A percentile compares a stretch with the other conserved stretches of the same genome.
phyloP scores from a whole-genome alignment of 129 eudicot genomes.

The Lonicera japonica region DNA sequence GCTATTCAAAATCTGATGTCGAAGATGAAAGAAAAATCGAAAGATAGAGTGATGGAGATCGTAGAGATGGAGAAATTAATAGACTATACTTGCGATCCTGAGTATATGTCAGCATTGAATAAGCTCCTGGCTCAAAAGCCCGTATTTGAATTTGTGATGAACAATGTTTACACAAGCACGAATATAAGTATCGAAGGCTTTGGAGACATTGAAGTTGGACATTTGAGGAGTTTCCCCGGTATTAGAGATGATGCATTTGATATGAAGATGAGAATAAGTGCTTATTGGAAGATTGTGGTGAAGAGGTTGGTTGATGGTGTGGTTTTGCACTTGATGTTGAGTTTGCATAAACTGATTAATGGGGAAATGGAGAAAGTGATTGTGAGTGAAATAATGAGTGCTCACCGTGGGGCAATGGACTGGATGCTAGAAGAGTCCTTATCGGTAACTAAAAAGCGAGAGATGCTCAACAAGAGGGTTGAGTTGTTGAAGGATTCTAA shows the following conservation, averaged over 20 bases:
- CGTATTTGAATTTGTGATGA: background rate
- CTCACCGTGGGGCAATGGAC: constrained; percentile 22
- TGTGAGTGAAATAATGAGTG: constrained; percentile 12
- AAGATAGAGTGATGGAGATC: constrained; percentile 23
- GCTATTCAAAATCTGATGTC: constrained; percentile 10
- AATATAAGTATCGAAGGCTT: constrained; percentile 4
- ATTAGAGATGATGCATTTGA: constrained; percentile 28
- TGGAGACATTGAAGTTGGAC: constrained; percentile 1
- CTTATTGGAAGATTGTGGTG: constrained; percentile 32
- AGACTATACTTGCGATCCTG: constrained; percentile 32
- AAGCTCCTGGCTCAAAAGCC: constrained; percentile 11
- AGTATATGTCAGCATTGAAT: constrained; percentile 14
- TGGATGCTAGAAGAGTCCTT: constrained; percentile 26
- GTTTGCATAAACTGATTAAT: constrained; percentile 15
- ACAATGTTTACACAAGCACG: background rate
- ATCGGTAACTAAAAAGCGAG: constrained; percentile 13
- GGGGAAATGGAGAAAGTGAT: constrained; percentile 16
- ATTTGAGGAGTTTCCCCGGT: background rate
- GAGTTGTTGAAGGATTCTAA: constrained; percentile 22
- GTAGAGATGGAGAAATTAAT: constrained; percentile 28
- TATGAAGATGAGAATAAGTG: constrained; percentile 27
- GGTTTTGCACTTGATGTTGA: constrained; percentile 20
- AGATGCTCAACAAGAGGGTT: constrained; percentile 19
- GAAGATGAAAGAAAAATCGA: constrained; percentile 8
- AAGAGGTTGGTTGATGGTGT: constrained; percentile 24